phyloP scores from a whole-genome alignment of 306 rosid species.

The Oemleria cerasiformis region DNA sequence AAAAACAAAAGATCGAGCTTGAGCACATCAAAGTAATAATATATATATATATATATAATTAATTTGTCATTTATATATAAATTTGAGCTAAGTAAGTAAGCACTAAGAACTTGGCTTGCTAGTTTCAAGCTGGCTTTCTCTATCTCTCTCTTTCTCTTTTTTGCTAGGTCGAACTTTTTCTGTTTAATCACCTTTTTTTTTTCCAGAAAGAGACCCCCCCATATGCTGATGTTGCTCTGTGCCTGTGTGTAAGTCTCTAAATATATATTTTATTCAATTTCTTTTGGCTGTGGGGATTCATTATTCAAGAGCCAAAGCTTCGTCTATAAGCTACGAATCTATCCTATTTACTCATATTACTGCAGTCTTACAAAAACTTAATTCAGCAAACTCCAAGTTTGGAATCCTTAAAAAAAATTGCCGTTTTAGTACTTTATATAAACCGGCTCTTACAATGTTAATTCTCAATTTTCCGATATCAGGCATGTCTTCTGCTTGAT shows the following conservation, averaged over 20 bases:
- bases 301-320: constrained; percentile 30
- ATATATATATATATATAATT: too few relatives aligned
- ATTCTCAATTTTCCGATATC: too few relatives aligned
- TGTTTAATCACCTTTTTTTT: constrained; percentile 30
- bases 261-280: constrained; percentile 22
- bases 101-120: background rate
- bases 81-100: constrained; percentile 1
- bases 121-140: constrained; percentile 31
- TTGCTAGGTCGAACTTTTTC: constrained; percentile 9
- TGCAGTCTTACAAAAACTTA: too few relatives aligned
- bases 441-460: too few relatives aligned
- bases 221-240: constrained; percentile 31
- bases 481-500: too few relatives aligned
- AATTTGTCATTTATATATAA: constrained; percentile 34
- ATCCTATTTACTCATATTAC: background rate
- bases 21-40: constrained; percentile 2
- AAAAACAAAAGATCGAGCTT: background rate
- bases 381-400: too few relatives aligned
- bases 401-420: too few relatives aligned
- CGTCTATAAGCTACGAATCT: constrained; percentile 46
- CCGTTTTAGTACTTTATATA: too few relatives aligned
- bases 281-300: constrained; percentile 53
- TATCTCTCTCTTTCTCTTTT: constrained; percentile 20
- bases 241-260: too few relatives aligned
- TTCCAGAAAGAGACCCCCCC: constrained; percentile 48